Evolutionary conservation across 345 rosid genomes (phyloP).

Genomic region (Moricandia moricandioides): DNA sequence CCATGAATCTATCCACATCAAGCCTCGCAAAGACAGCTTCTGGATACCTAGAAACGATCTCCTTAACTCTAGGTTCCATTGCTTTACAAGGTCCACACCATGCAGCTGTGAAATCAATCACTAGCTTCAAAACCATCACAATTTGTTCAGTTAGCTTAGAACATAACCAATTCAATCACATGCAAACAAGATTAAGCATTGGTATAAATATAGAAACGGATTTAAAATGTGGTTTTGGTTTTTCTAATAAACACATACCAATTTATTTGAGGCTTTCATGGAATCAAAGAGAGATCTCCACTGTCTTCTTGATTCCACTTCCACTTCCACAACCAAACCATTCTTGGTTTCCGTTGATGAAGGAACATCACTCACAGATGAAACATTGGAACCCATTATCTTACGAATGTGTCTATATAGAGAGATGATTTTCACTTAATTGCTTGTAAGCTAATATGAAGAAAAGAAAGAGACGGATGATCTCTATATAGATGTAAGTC

Average conservation of each 20-base stretch:
- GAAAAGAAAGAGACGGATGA: neutral
- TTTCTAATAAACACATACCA: conserved; percentile 42
- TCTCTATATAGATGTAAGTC: conserved; percentile 22
- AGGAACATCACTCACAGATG: conserved; percentile 31
- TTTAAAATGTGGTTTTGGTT: neutral
- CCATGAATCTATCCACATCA: conserved; percentile 62
- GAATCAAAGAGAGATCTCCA: conserved; percentile 67
- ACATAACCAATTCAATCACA: neutral
- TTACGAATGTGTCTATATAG: neutral
- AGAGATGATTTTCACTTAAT: conserved; percentile 9
- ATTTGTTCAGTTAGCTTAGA: neutral
- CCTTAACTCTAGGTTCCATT: conserved; percentile 55
- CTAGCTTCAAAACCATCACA: conserved; percentile 48
- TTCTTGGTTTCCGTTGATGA: conserved; percentile 27
- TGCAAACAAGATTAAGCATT: neutral
- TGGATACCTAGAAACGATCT: conserved; percentile 48
- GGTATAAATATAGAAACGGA: neutral
- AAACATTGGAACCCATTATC: conserved; percentile 37
- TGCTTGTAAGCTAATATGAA: conserved; percentile 11
- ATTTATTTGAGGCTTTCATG: conserved; percentile 49
- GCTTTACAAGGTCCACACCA: conserved; percentile 85
- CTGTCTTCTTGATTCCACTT: conserved; percentile 48
- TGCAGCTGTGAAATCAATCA: conserved; percentile 67
- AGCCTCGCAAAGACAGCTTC: conserved; percentile 62
- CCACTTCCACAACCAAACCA: conserved; percentile 42